Evolutionary conservation across 2,329 filamentous ascomycete genomes (phyloP), one percentile per base, ranked within the genome.

Genomic region (Fusarium sp.): DNA sequence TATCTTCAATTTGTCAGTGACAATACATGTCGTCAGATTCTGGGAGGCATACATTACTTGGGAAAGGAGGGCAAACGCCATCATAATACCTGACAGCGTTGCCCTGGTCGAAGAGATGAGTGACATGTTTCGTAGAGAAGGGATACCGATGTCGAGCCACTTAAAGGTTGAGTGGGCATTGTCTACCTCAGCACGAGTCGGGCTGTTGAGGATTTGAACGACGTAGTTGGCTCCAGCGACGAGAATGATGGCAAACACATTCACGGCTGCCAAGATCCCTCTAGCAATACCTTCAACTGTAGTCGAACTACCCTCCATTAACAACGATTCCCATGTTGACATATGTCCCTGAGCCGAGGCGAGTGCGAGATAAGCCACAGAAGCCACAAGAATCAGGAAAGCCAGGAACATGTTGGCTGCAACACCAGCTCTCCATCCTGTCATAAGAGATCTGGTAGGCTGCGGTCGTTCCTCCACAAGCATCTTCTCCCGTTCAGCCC

Each of bases 101-200:
- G 81, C 80, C 63, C 86, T 80, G 19, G 81, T 79, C n/a, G 77
- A 78, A 21, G 84, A 83, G 60, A 89, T 84, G 59, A 83, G 78
- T 18, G 71, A 61, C 6, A 88, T 77, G 71, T 89, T 89, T 54
- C 87, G 83, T 33, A 88, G 57, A 16, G 87, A 88, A 11, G 87
- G 85, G 23, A 89, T 81, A 11, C 88, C 88, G 33, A 89, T 86
- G 67, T 89, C 86, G 57, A 89, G 78, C 87, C 87, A 89, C 49
- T 76, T 80, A 71, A 80, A 82, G 38, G 78, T 80, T 16, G 79
- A 80, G 71, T 89, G 88, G 9, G 87, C 87, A 18, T 72, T 77
- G 33, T 83, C 80, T 13, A 89, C 76, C 72, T 89, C 87, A 16
- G 77, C 77, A 44, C 87, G 83, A 12, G 86, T 88, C 10, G 88